Conservation (phyloP, 2,329 filamentous ascomycete genomes). For the Fonsecaea pedrosoi region DNA sequence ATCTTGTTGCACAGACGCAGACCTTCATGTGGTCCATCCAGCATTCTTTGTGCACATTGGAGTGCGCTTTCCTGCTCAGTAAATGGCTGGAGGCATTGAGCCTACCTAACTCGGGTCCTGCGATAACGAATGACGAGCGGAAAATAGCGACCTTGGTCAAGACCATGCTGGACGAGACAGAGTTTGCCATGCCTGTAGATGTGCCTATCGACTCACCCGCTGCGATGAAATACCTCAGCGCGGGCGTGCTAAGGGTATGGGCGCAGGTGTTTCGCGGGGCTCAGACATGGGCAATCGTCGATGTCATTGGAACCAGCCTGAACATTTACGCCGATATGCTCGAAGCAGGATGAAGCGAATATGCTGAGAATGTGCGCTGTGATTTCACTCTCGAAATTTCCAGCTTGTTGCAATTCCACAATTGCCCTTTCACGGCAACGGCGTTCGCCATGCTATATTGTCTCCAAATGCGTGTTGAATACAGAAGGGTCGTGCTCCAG, state of each 20-base stretch:
- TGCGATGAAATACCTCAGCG: constrained; percentile 47
- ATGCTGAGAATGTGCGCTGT: background rate
- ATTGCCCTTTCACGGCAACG: background rate
- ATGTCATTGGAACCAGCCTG: constrained; percentile 51
- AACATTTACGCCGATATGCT: constrained; percentile 51
- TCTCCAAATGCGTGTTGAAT: background rate
- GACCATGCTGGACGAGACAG: constrained; percentile 52
- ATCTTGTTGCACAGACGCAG: constrained; percentile 49
- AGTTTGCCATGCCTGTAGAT: constrained; percentile 35
- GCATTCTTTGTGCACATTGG: constrained; percentile 49
- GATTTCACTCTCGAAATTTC: background rate
- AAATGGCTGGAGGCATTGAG: constrained; percentile 50
- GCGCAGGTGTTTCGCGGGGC: constrained; percentile 52
- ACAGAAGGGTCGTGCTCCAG: background rate
- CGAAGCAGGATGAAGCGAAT: constrained; percentile 40
- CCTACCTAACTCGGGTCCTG: constrained; percentile 43
- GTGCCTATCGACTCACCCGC: constrained; percentile 41
- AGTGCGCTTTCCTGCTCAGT: constrained; percentile 50
- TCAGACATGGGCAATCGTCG: constrained; percentile 53
- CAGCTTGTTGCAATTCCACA: background rate
- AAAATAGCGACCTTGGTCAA: constrained; percentile 48
- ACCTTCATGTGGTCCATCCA: constrained; percentile 51
- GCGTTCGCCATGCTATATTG: background rate
- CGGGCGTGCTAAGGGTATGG: constrained; percentile 52
- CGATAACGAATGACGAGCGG: constrained; percentile 48